Evolutionary conservation across 192 early-diverging fungal species (phyloP), one percentile per base, ranked within the genome.

Genomic region (Mortierella hygrophila): DNA sequence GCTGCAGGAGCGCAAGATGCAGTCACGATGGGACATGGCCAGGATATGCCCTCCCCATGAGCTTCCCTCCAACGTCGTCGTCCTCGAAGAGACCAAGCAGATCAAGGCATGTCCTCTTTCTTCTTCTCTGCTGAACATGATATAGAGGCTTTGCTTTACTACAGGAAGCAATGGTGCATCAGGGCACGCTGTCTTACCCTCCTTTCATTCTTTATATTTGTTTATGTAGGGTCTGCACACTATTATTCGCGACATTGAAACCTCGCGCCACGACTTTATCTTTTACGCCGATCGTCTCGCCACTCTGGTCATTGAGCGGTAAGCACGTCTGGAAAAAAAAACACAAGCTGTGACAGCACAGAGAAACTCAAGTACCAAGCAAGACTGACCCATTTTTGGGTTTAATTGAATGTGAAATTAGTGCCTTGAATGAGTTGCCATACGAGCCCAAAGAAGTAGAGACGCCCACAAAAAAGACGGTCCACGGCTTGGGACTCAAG

Each of bases 251-350:
- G 94, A 97, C 82, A 80, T 89, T 57, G 86, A 82, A 21, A 96
- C 95, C 0, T 88, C 89, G 26, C 92, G 96, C 70, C 92, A 94
- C 74, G 96, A 99, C 82, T 97, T 99, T 89, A 93, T 97, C 60
- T 99, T 97, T 80, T 96, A 97, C 85, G 92, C 96, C 16, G 97
- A 99, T 82, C 93, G 98, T 26, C 89, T 99, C 32, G 95, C 95
- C 32, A 92, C 95, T 21, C 87, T 98, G 76, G 92, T 97, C 52
- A 94, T 97, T 55, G 98, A 99, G 88, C 79, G 92, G 94, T 95
- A 93, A 52, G 16, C 4, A 52, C 18, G 3, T 20, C 18, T 52
- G 20, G 15, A 21, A 52, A 52, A 21, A 0, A 16, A 52, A 18
- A 49, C 13, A 18, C 18, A 44, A 46, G 44, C 13, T 46, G 44